Base-by-base conservation (phyloP, 768 basidiomycete species). In the Tulasnella sp. region DNA sequence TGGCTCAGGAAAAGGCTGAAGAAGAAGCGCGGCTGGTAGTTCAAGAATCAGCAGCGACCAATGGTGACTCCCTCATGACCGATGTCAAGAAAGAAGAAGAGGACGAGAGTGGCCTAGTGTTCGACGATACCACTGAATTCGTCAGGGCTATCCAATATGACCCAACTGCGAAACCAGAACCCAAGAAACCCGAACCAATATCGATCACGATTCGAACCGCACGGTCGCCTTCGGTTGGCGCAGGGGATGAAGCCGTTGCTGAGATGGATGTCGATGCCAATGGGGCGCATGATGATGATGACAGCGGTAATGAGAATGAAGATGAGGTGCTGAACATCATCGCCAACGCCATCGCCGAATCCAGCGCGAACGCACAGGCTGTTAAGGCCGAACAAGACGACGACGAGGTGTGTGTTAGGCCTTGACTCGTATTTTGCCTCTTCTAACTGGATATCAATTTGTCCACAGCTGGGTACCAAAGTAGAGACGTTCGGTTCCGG, bases 101-200 rank as follows among this genome's bases (percentile, higher is more conserved):
- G 71, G 86, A 84, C 2, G 84, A 85, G 23, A 86, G 84, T 26
- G 92, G 92, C 93, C 92, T 0, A 23, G 48, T 51, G 48, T 95
- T 99, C 80, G 96, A 99, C 82, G 96, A 98, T 81, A 99, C 97
- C 0, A 95, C 95, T 0, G 97, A 98, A 83, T 99, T 99, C 80
- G 94, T 99, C 55, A 91, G 96, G 23, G 91, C 91, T 20, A 93
- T 94, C 70, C 90, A 90, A 1, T 90, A 90, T 80, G 89, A 90
- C 80, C 90, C 86, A 55, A 86, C 86, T 44, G 89, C 91, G 13
- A 77, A 67, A 46, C 48, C 48, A 20, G 55, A 76, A 61, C 42
- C 80, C 61, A 75, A 51, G 72, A 77, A 70, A n/a, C 78, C 81
- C 40, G 79, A 81, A 18, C 80, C 83, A 72, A 80, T 84, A 74